Evolutionary conservation across 768 basidiomycete species (phyloP).

Genomic region (Coprinellus aureogranulatus): DNA sequence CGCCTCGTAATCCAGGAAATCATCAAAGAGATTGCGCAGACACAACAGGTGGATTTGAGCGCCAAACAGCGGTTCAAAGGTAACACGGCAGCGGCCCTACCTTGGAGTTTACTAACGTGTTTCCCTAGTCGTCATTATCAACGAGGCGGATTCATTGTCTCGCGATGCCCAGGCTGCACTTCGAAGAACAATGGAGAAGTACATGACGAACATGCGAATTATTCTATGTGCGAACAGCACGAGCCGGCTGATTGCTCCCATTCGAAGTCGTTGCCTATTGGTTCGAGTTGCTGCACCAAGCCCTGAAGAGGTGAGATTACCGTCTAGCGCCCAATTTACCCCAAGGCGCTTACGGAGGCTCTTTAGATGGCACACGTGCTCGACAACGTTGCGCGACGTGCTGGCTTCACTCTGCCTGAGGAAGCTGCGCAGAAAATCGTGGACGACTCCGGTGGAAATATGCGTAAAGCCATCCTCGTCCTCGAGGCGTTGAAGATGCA

Average conservation of each 20-base stretch:
- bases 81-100: no score
- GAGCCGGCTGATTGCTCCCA: slow-evolving; percentile 92
- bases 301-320: slow-evolving; percentile 58
- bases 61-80: slow-evolving; percentile 98
- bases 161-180: slow-evolving; percentile 97
- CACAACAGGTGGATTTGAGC: slow-evolving; percentile 94
- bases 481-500: slow-evolving; percentile 97
- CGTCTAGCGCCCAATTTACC: not conserved
- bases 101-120: no score
- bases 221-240: slow-evolving; percentile 97
- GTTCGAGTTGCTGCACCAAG: slow-evolving; percentile 90
- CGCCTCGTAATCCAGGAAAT: slow-evolving; percentile 94
- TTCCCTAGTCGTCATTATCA: slow-evolving; percentile 81
- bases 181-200: slow-evolving; percentile 98
- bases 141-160: slow-evolving; percentile 92
- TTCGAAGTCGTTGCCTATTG: slow-evolving; percentile 91
- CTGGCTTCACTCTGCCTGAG: slow-evolving; percentile 77
- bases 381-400: slow-evolving; percentile 73
- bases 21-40: slow-evolving; percentile 97
- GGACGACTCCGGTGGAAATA: slow-evolving; percentile 80
- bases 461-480: slow-evolving; percentile 91
- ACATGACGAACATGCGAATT: slow-evolving; percentile 96
- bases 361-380: slow-evolving; percentile 79
- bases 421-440: slow-evolving; percentile 76
- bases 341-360: no score